phyloP scores from a whole-genome alignment of 768 basidiomycete genomes.

The Tricholoma sp. region DNA sequence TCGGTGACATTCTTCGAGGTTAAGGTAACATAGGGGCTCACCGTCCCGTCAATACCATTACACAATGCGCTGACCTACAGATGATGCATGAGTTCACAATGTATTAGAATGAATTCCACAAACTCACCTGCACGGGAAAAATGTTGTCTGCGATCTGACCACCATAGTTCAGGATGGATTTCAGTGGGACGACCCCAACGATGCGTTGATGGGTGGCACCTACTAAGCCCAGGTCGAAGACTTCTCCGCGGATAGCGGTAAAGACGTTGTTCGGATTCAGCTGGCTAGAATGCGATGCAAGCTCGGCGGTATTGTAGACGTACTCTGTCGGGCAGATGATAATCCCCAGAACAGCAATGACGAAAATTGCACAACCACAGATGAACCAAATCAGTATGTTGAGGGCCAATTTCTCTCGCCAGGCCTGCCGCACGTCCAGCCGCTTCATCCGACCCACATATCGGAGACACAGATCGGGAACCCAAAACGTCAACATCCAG shows the following conservation, averaged over 20 bases:
- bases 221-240: slow-evolving; percentile 78
- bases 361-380: slow-evolving; percentile 85
- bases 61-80: slow-evolving; percentile 86
- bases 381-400: slow-evolving; percentile 96
- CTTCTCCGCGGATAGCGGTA: slow-evolving; percentile 86
- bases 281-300: slow-evolving; percentile 63
- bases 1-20: slow-evolving; percentile 75
- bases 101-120: neutral
- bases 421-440: slow-evolving; percentile 88
- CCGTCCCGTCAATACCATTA: slow-evolving; percentile 72
- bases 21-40: slow-evolving; percentile 82
- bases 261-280: slow-evolving; percentile 71
- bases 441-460: slow-evolving; percentile 92
- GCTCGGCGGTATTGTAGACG: slow-evolving; percentile 77
- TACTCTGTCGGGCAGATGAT: slow-evolving; percentile 95
- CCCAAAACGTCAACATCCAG: slow-evolving; percentile 90
- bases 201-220: slow-evolving; percentile 61
- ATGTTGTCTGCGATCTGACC: slow-evolving; percentile 68
- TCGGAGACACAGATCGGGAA: slow-evolving; percentile 65
- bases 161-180: slow-evolving; percentile 79
- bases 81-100: neutral
- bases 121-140: slow-evolving; percentile 88
- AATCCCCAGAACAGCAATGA: slow-evolving; percentile 82
- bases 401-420: slow-evolving; percentile 94
- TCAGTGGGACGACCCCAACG: slow-evolving; percentile 69